Conservation (phyloP, 140 eudicot genomes). For the Senecio squalidus region DNA sequence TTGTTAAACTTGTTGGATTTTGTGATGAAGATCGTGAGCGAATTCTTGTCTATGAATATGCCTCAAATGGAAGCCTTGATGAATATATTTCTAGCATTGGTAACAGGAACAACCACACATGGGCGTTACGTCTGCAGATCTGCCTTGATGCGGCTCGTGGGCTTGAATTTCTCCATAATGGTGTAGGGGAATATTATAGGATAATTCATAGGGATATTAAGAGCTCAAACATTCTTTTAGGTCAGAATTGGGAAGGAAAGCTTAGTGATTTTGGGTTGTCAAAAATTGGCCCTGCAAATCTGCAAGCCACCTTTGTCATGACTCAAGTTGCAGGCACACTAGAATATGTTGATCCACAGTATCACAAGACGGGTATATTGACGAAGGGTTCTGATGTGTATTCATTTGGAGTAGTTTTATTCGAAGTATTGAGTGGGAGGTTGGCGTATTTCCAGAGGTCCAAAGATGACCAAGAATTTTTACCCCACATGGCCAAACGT, state of each 20-base stretch:
- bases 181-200: too few relatives aligned
- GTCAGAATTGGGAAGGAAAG: background rate
- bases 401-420: background rate
- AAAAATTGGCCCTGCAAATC: background rate
- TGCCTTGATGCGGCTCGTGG: background rate
- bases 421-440: background rate
- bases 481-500: background rate
- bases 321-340: background rate
- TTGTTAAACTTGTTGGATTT: background rate
- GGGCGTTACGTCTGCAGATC: background rate
- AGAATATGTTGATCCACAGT: background rate
- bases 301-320: background rate
- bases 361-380: background rate
- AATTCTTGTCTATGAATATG: background rate
- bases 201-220: background rate
- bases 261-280: background rate
- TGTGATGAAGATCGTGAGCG: background rate
- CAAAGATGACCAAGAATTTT: background rate
- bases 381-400: background rate
- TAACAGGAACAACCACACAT: background rate
- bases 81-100: background rate
- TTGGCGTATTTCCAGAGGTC: background rate
- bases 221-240: background rate
- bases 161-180: background rate
- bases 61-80: background rate